Evolutionary conservation across 257 asterid genomes (phyloP).

Genomic region (Solanum raphanifolium): DNA sequence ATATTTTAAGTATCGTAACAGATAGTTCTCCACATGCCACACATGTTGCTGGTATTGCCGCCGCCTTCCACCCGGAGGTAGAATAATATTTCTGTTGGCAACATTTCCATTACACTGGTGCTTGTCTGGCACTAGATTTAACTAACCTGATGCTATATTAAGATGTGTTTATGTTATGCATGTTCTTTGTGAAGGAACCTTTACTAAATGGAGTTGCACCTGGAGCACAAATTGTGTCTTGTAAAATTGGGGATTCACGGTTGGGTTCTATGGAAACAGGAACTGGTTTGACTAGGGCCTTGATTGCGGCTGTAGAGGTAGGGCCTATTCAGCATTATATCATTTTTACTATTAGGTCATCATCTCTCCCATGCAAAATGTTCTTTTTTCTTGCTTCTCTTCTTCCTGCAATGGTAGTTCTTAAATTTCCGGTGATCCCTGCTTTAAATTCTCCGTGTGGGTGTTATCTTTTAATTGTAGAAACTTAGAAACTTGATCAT

Average conservation of each 20-base stretch:
- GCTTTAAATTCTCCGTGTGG: not conserved
- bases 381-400: not conserved
- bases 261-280: constrained; percentile 99
- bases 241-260: constrained; percentile 97
- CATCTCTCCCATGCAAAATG: not conserved
- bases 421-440: not conserved
- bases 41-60: constrained; percentile 95
- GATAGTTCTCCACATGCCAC: constrained; percentile 97
- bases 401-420: not conserved
- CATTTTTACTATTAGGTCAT: not conserved
- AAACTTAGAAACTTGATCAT: not conserved
- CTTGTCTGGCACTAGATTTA: not conserved
- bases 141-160: not conserved
- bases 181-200: constrained; percentile 59
- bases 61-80: constrained; percentile 88
- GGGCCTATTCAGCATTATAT: not conserved
- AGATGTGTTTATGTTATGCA: not conserved
- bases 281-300: constrained; percentile 92
- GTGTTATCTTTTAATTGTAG: not conserved
- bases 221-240: constrained; percentile 93
- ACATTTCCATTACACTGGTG: not conserved
- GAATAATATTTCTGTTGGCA: not conserved
- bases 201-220: constrained; percentile 98
- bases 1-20: constrained; percentile 85
- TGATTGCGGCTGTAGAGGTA: constrained; percentile 96